Percentiles rank a stretch among this genome's conserved stretches.
These are phyloP conservation scores for Trametes villosa DNA, from an alignment of 768 basidiomycete genomes.

Conservation along the genomic window DNA sequence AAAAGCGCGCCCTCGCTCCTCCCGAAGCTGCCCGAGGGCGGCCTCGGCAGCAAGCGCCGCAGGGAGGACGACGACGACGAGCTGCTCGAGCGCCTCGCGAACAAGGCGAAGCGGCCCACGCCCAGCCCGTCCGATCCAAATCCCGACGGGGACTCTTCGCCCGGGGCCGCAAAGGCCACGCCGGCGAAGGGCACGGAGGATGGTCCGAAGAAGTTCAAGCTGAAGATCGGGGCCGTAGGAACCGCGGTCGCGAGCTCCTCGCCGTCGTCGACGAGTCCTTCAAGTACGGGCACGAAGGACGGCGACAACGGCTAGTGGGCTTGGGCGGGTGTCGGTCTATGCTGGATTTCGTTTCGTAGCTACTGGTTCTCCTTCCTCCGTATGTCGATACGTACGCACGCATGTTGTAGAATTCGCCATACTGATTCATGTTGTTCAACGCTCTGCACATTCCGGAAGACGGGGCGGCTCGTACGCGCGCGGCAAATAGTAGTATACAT, in stretches of 20 bases:
- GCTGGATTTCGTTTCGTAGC: slow-evolving; percentile 22
- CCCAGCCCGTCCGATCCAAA: slow-evolving; percentile 54
- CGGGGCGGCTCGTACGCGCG: slow-evolving; percentile 11
- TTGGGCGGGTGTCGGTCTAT: background rate
- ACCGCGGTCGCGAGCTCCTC: slow-evolving; percentile 38
- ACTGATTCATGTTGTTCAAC: slow-evolving; percentile 28
- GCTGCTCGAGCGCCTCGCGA: slow-evolving; percentile 60
- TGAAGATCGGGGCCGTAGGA: slow-evolving; percentile 63
- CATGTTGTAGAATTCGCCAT: slow-evolving; percentile 27
- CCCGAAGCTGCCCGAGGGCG: slow-evolving; percentile 21
- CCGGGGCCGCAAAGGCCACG: slow-evolving; percentile 28
- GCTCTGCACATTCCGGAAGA: slow-evolving; percentile 17
- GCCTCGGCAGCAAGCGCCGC: slow-evolving; percentile 27
- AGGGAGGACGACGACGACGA: slow-evolving; percentile 72
- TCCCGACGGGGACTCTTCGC: slow-evolving; percentile 32
- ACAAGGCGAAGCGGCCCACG: slow-evolving; percentile 43
- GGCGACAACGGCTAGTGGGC: slow-evolving; percentile 65
- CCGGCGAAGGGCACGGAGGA: slow-evolving; percentile 54
- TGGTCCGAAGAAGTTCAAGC: slow-evolving; percentile 73
- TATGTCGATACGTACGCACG: slow-evolving; percentile 26
- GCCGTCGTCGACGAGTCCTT: slow-evolving; percentile 48
- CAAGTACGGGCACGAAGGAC: slow-evolving; percentile 72
- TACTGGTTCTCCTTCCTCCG: background rate
- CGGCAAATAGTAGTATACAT: slow-evolving; percentile 37
- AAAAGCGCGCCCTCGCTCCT: slow-evolving; percentile 28